Evolutionary conservation across 169 alveolate genomes (phyloP), one percentile per base, ranked within the genome.

Genomic region (Eimeria brunetti): DNA sequence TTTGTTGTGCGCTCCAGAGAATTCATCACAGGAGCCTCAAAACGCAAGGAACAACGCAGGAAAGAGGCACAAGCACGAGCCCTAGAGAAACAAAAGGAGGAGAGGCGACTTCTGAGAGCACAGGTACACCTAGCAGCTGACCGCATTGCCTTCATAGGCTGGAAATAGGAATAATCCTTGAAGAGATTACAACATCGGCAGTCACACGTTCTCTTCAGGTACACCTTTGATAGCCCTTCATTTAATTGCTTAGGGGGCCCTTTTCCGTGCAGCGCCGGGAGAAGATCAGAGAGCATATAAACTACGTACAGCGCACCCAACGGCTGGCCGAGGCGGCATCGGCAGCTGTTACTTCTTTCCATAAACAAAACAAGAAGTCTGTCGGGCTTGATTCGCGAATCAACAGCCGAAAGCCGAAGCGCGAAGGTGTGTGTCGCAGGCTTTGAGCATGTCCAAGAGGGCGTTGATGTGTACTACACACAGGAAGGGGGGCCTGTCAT

Each of bases 221-320:
- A 20, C n/a, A 44, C 30, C 24, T 53, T 51, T 20, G 11, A 11
- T 11, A 49, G 51, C 38, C n/a, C 18, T 81, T 30, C 49, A 46
- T 46, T 53, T 18, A 8, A 27, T 6, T 80, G 64, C 49, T 9
- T 30, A n/a, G 49, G 51, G n/a, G 33, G 76, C 69, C 46, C 24
- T 30, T 81, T 49, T 18, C 89, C 89, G 30, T 81, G 60, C 80
- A 85, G 91, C 91, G 91, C 91, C 91, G 91, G 22, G 91, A 85
- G 38, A 58, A 60, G 62, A 85, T 85, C 36, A 85, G 91, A 60
- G 91, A 85, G 78, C 91, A 85, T 41, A 85, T 85, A 36, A 56
- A 56, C 91, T 71, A 85, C 91, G 80, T 85, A 16, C 2, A 60
- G 22, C 80, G 49, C 64, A 60, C 80, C 78, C 91, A 60, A 56